phyloP scores from a whole-genome alignment of 2,329 filamentous ascomycete species.

The Fusarium brachygibbosum region DNA sequence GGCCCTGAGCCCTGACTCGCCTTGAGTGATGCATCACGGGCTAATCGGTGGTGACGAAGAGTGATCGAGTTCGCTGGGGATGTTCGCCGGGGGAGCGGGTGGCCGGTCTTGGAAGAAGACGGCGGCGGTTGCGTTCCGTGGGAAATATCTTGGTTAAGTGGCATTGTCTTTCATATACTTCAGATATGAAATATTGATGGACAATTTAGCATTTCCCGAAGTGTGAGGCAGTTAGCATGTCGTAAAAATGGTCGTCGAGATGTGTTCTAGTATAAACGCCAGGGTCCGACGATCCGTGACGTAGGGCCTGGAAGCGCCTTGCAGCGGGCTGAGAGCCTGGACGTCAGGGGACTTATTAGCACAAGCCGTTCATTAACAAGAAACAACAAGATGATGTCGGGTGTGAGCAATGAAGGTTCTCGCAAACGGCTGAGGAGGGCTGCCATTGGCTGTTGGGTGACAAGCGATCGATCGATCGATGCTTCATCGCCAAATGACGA shows the following conservation, averaged over 20 bases:
- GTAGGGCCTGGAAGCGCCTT: conserved; percentile 40
- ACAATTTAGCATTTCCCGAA: conserved; percentile 33
- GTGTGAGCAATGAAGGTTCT: conserved; percentile 27
- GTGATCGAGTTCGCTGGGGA: conserved; percentile 63
- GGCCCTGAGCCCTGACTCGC: conserved; percentile 47
- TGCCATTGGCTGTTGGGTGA: conserved; percentile 46
- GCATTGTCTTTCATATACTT: conserved; percentile 47
- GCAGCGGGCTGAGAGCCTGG: conserved; percentile 17
- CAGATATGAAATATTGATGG: not conserved
- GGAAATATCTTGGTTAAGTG: conserved; percentile 43
- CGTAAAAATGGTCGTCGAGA: conserved; percentile 8
- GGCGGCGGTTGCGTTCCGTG: conserved; percentile 47
- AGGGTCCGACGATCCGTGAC: conserved; percentile 42
- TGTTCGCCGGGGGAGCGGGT: conserved; percentile 60
- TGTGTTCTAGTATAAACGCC: conserved; percentile 19
- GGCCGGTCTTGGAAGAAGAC: conserved; percentile 49
- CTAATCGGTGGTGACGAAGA: conserved; percentile 60
- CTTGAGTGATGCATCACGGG: conserved; percentile 57
- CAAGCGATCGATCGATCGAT: conserved; percentile 54
- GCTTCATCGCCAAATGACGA: conserved; percentile 47
- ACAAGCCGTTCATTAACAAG: conserved; percentile 7
- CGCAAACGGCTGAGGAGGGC: not conserved
- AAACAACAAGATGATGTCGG: conserved; percentile 2
- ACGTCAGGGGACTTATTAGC: conserved; percentile 28
- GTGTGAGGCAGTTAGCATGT: conserved; percentile 16